Percentiles rank a stretch among this genome's conserved stretches.
phyloP scores from a whole-genome alignment of 495 filamentous ascomycete genomes.

The Recurvomyces mirabilis region DNA sequence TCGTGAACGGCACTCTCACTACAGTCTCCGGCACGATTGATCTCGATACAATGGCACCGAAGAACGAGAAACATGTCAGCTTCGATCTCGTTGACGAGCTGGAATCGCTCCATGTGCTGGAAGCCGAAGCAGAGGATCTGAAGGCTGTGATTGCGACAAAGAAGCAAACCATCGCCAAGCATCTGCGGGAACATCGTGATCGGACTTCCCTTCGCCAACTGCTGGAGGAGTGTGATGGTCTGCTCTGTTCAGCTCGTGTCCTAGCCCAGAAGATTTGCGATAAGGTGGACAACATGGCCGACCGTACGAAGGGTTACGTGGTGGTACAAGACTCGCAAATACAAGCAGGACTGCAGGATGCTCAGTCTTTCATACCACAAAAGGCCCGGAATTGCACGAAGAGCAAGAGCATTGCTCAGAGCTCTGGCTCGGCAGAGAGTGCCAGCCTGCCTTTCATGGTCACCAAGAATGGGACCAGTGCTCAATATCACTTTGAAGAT shows the following conservation, averaged over 20 bases:
- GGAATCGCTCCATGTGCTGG: constrained; percentile 24
- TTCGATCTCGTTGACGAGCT: constrained; percentile 23
- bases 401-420: background rate
- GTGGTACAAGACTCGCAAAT: background rate
- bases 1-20: too few relatives aligned
- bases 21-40: too few relatives aligned
- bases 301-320: background rate
- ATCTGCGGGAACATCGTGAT: constrained; percentile 22
- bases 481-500: constrained; percentile 13
- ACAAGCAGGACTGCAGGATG: constrained; percentile 1
- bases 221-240: constrained; percentile 29
- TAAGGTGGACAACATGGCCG: constrained; percentile 4
- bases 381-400: constrained; percentile 9
- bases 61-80: background rate
- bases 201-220: constrained; percentile 21
- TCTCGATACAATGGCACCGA: background rate
- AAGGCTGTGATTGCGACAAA: constrained; percentile 20
- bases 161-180: constrained; percentile 16
- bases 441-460: background rate
- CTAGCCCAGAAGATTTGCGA: constrained; percentile 17
- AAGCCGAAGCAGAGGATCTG: constrained; percentile 23
- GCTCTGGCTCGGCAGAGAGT: background rate
- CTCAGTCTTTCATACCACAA: background rate
- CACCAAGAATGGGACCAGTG: constrained; percentile 10
- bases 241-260: constrained; percentile 24